Base-by-base conservation (phyloP, 257 asterid species). In the Lantana camara region DNA sequence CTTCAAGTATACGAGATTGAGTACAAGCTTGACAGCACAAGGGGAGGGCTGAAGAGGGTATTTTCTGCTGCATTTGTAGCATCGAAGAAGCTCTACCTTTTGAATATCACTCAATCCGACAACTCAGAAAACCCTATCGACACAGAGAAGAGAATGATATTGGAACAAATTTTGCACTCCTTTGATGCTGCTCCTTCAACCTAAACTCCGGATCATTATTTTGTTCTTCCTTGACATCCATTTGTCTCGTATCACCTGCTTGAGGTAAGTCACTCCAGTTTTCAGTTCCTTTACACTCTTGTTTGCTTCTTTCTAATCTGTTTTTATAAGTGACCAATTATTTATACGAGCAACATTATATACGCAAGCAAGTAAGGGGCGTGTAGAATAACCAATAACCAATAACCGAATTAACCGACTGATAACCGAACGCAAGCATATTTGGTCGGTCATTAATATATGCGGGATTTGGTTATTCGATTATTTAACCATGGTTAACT, bases 1-100 rank as follows among this genome's bases (percentile, higher is more conserved):
- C 74, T 84, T 71, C 90, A 77, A 80, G 95, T 93, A 27, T 93
- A 87, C 16, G 99, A 93, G 80, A 79, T 93, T 72, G 99, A 93
- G 67, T 93, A 93, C 82, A 85, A 68, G 77, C 61, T 93, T 17
- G 99, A 93, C 69, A 93, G 99, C 84, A 82, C 87, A 16, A 76
- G 97, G 54, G 97, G 97, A 59, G 99, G 97, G 60, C 75, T 67
- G 74, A 93, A 93, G 83, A 82, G 96, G 79, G 82, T 93, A 4
- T 83, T 93, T 74, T 77, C 97, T 55, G 96, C 96, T 60, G 97
- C 99, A 35, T 90, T 93, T 64, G 97, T 84, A 47, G 60, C 82
- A 2, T 84, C 96, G 10, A 88, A 83, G 70, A 90, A 71, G 82
- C 97, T 93, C 72, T 93, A 82, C 78, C 90, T 93, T 67, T 64